Evolutionary conservation across 768 basidiomycete species (phyloP).

Genomic region (Solioccasus polychromus): DNA sequence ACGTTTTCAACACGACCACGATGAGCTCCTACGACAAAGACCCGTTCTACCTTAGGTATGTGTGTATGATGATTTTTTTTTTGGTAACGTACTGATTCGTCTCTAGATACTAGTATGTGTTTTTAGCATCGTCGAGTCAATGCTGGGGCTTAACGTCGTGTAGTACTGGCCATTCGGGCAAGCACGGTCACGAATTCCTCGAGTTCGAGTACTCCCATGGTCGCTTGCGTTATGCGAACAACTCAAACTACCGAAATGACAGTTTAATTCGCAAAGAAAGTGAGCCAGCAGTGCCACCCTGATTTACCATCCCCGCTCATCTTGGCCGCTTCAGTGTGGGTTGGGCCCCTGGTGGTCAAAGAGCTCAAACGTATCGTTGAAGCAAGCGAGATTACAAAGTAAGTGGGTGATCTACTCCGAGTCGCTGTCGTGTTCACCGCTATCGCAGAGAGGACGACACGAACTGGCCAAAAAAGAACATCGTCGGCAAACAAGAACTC

Average conservation of each 20-base stretch:
- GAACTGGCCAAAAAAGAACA: conserved; percentile 99
- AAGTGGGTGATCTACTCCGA: not conserved
- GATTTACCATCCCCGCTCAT: not conserved
- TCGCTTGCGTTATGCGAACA: conserved; percentile 95
- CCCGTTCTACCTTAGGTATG: conserved; percentile 78
- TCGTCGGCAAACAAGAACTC: conserved; percentile 97
- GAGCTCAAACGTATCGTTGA: conserved; percentile 95
- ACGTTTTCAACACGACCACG: conserved; percentile 16
- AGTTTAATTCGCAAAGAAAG: conserved; percentile 98
- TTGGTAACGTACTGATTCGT: conserved; percentile 13
- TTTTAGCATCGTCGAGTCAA: not conserved
- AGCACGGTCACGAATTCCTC: conserved; percentile 96
- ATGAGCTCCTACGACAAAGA: conserved; percentile 52
- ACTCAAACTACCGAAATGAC: conserved; percentile 99
- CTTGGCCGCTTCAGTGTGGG: conserved; percentile 67
- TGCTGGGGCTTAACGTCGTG: not conserved
- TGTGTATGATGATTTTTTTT: not conserved
- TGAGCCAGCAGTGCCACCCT: conserved; percentile 41
- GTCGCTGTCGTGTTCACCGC: not conserved
- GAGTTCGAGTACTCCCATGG: conserved; percentile 99
- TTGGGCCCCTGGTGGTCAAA: conserved; percentile 87
- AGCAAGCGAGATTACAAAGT: conserved; percentile 94
- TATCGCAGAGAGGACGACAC: conserved; percentile 88
- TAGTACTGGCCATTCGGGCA: conserved; percentile 92
- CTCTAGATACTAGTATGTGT: conserved; percentile 51